Base-by-base conservation (phyloP, 2,329 filamentous ascomycete species). In the Claviceps pusilla region DNA sequence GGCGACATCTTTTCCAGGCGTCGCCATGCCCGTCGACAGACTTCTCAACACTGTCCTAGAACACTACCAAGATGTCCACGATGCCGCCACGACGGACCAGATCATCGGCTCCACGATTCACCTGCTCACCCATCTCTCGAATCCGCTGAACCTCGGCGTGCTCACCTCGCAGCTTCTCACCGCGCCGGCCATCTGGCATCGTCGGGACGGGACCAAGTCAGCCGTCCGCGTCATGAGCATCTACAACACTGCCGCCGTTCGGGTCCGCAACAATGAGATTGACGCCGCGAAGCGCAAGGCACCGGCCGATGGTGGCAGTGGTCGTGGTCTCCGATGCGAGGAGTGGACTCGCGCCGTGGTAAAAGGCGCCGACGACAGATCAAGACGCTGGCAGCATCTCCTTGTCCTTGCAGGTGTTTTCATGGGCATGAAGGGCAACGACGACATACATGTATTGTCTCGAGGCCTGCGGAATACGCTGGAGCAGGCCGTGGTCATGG, bases 351-450 rank as follows among this genome's bases (percentile, higher is more conserved):
- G 74, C 24, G 77, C 77, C 0, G 73, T 83, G 3, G 73, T 76
- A 47, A 76, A 76, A 60, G 80, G 79, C 41, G 73, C 77, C 10
- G 79, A 83, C 53, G 76, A 76, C 37, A 73, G 75, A 48, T 80
- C 80, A 16, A 76, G 75, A 31, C 74, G 87, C 63, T 95, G 89
- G 89, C 84, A 89, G 66, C 89, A 95, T 67, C 69, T 89, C 35
- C 73, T 95, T n/a, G 77, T 90, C 5, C 77, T 95, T 9, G 83
- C 83, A 0, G 90, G 89, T 3, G 72, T 95, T 28, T 69, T 95
- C 55, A 77, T 91, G 64, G 89, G 87, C 9, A 84, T 90, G 63
- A 84, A 86, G 59, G 73, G 77, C 16, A 75, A 79, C 57, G 77
- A 83, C 57, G 77, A 83, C 45, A 71, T 81, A 48, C 76, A 78